These are phyloP conservation scores for Xylariaceae sp. DNA, from an alignment of 2,329 filamentous ascomycete species.

Conservation along the genomic window DNA sequence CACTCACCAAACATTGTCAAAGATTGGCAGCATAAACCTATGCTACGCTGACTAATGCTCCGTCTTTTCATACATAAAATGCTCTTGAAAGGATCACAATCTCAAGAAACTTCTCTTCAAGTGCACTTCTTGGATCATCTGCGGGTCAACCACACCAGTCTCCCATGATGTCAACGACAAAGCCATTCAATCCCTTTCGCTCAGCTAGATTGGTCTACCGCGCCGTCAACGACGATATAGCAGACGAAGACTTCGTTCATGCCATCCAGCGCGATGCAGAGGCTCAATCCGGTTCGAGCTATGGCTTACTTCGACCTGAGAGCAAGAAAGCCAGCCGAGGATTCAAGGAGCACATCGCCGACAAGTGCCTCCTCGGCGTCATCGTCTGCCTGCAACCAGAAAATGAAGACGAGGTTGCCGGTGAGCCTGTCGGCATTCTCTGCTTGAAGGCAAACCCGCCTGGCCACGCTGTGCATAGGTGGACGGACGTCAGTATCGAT, in stretches of 20 bases:
- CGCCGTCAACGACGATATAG: constrained; percentile 31
- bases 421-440: constrained; percentile 32
- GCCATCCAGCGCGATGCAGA: constrained; percentile 28
- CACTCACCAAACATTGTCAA: too few species aligned
- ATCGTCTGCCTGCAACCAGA: constrained; percentile 34
- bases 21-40: background rate
- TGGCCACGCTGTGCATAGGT: constrained; percentile 37
- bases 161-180: constrained; percentile 17
- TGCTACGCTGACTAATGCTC: background rate
- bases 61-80: background rate
- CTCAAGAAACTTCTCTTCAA: background rate
- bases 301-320: constrained; percentile 29
- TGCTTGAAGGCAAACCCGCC: constrained; percentile 24
- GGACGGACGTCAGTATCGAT: constrained; percentile 34
- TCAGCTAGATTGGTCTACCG: constrained; percentile 37
- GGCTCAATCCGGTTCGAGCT: constrained; percentile 27
- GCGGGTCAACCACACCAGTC: too few species aligned
- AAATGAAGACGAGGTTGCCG: constrained; percentile 5
- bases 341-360: constrained; percentile 26
- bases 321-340: constrained; percentile 26
- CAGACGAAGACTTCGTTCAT: constrained; percentile 30
- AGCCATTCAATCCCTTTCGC: constrained; percentile 30
- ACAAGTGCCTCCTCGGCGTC: constrained; percentile 32
- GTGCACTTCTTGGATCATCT: background rate
- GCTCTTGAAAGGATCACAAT: background rate